phyloP scores from a whole-genome alignment of 768 basidiomycete genomes.

The Rhizopogon vulgaris region DNA sequence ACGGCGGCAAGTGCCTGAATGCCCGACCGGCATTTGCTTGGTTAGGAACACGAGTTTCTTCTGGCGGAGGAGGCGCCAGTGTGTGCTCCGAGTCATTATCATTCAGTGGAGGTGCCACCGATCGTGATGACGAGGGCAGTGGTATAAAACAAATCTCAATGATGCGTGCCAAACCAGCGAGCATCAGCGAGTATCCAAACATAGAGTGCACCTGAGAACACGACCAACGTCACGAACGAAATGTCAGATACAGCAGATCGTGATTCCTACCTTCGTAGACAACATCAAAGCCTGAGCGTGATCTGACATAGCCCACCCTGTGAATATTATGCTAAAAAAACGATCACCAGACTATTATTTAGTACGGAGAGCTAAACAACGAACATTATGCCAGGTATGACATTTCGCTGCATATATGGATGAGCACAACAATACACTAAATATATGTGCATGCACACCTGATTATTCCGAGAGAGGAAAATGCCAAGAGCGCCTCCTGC shows the following conservation, averaged over 20 bases:
- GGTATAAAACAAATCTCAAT: constrained; percentile 80
- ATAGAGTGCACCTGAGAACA: constrained; percentile 62
- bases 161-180: constrained; percentile 74
- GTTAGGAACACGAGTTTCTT: constrained; percentile 9
- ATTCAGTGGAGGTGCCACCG: constrained; percentile 21
- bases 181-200: constrained; percentile 83
- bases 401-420: constrained; percentile 45
- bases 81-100: constrained; percentile 68
- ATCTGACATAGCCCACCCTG: constrained; percentile 92
- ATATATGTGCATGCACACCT: constrained; percentile 34
- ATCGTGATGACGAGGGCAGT: constrained; percentile 23
- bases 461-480: constrained; percentile 71
- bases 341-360: not conserved
- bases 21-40: constrained; percentile 41
- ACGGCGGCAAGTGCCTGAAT: constrained; percentile 85
- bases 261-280: constrained; percentile 59
- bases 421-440: constrained; percentile 1
- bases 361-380: constrained; percentile 15
- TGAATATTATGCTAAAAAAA: constrained; percentile 65
- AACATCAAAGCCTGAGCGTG: constrained; percentile 82
- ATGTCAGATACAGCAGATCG: no score
- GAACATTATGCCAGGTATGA: constrained; percentile 80
- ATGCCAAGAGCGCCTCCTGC: constrained; percentile 87
- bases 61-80: constrained; percentile 33
- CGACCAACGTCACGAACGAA: not conserved